Base-by-base conservation (phyloP, 208 protist species). In the Leishmania lainsoni region DNA sequence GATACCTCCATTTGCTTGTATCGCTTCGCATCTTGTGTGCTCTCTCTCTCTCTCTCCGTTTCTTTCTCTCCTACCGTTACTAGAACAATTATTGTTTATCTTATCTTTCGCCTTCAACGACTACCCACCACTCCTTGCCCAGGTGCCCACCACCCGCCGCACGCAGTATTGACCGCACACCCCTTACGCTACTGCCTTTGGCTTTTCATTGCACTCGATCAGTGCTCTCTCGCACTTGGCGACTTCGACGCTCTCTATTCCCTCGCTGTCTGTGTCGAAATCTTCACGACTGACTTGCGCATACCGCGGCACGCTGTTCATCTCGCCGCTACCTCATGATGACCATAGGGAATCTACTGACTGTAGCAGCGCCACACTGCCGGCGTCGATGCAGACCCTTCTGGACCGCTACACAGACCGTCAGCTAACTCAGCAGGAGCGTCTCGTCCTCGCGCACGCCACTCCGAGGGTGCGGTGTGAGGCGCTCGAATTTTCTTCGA, bases 401-500 rank as follows among this genome's bases (percentile, higher is more conserved):
- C 58, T 94, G 52, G 74, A 86, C 72, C 80, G 86, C 29, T 87
- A 88, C 73, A 78, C 76, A 29, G 81, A 86, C 17, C 80, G 85
- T 56, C 65, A 78, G 17, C 80, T 96, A 10, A 83, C 84, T 5
- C 14, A 52, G 4, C n/a, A 35, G 32, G 86, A 96, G 76, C 77
- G 89, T 26, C 20, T 51, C 39, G 70, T 58, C 22, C 82, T 95
- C 22, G 75, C 80, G 1, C 8, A 45, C 52, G 78, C 88, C 52
- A 83, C 89, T 22, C 80, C 91, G 3, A 81, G 81, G 14, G 76
- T 85, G 3, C 91, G 93, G 29, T 95, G 90, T 75, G 81, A 86
- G 52, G 91, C 90, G 2, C 86, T 96, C 84, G 88, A 14, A 88
- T 92, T 79, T 84, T 94, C 52, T 93, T 93, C 76, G 84, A 91